Evolutionary conservation across 1,284 basidiomycete species (phyloP).

Genomic region (Puccinia novopanici): DNA sequence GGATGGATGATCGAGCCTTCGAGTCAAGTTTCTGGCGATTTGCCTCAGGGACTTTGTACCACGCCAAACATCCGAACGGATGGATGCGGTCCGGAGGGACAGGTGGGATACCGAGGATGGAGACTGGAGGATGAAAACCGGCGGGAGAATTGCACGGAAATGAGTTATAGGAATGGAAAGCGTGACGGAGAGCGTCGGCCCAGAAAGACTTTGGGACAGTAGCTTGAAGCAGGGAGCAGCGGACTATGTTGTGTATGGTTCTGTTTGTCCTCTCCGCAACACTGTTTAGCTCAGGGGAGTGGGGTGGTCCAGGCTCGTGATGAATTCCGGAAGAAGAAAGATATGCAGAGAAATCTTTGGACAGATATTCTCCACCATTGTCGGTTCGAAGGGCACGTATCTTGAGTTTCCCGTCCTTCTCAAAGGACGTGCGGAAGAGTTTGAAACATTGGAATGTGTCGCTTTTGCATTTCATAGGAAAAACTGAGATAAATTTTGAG

Average conservation of each 20-base stretch:
- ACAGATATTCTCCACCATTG: too few relatives aligned
- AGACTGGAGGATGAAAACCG: background rate
- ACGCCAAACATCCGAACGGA: constrained; percentile 32
- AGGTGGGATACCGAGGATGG: background rate
- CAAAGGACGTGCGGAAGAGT: constrained; percentile 54
- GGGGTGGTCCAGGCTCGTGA: background rate
- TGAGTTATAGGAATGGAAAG: background rate
- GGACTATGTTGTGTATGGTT: background rate
- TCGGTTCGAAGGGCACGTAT: background rate
- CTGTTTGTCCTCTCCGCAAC: constrained; percentile 1
- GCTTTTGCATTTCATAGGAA: constrained; percentile 7
- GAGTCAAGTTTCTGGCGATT: background rate
- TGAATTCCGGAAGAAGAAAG: background rate
- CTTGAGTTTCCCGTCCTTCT: constrained; percentile 53
- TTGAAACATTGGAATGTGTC: background rate
- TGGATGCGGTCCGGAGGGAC: background rate
- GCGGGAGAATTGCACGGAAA: too few relatives aligned
- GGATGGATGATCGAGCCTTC: background rate
- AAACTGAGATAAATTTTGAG: too few relatives aligned
- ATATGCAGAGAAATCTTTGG: background rate
- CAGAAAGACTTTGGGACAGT: background rate
- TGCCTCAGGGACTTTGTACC: background rate
- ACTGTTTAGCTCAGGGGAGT: constrained; percentile 17
- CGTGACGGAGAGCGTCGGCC: background rate
- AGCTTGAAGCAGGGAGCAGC: background rate